Evolutionary conservation across 1,284 basidiomycete genomes (phyloP).

Genomic region (Mrakiaceae sp.): DNA sequence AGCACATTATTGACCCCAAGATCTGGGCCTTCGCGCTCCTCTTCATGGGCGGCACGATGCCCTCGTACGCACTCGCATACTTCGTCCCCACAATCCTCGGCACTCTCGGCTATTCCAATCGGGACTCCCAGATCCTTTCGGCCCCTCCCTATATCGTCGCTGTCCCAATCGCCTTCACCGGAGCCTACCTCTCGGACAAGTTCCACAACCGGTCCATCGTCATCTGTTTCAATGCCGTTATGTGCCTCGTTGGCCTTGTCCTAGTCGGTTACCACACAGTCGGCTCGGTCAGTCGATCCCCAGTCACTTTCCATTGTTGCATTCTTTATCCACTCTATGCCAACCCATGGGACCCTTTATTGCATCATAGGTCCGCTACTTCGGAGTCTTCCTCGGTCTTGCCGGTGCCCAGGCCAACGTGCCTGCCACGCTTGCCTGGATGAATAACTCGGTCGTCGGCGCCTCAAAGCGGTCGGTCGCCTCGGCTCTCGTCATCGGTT

Average conservation of each 20-base stretch:
- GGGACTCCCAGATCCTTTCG: slow-evolving; percentile 30
- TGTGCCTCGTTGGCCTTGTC: slow-evolving; percentile 32
- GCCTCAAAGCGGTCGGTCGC: slow-evolving; percentile 24
- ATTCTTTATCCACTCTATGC: too few relatives aligned
- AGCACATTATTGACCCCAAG: slow-evolving; percentile 34
- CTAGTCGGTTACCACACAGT: slow-evolving; percentile 28
- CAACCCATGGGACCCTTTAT: slow-evolving; percentile 21
- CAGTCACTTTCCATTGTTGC: not conserved
- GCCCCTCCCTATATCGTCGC: slow-evolving; percentile 36
- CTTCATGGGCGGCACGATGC: slow-evolving; percentile 25
- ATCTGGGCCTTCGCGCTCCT: slow-evolving; percentile 37
- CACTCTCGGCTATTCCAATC: slow-evolving; percentile 31
- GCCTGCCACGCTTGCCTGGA: slow-evolving; percentile 20
- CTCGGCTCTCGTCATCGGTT: slow-evolving; percentile 33
- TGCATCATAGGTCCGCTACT: slow-evolving; percentile 24
- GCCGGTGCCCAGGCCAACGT: slow-evolving; percentile 29
- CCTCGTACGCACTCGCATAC: slow-evolving; percentile 25
- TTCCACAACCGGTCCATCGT: slow-evolving; percentile 29
- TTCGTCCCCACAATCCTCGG: slow-evolving; percentile 37
- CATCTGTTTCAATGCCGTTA: slow-evolving; percentile 24
- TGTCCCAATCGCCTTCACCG: slow-evolving; percentile 29
- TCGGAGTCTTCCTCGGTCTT: slow-evolving; percentile 36
- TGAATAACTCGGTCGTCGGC: not conserved
- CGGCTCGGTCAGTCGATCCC: not conserved
- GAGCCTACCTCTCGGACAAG: slow-evolving; percentile 33